Base-by-base conservation (phyloP, 345 rosid genomes). In the Angophora floribunda region DNA sequence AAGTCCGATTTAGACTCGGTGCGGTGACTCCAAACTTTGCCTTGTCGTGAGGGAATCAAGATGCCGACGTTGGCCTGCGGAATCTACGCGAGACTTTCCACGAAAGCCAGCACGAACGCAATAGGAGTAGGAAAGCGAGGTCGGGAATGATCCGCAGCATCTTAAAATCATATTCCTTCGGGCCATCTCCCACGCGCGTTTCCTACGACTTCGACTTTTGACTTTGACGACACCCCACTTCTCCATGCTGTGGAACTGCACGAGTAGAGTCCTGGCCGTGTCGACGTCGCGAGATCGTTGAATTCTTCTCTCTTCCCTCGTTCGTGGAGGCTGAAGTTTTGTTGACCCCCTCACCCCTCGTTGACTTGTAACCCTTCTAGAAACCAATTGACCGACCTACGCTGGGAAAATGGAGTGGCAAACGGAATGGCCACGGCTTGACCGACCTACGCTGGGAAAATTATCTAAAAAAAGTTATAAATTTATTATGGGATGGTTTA, bases 401-500 rank as follows among this genome's bases (percentile, higher is more conserved):
- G 7, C 0, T 0, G 7, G 15, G 67, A 55, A 55, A 55, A 28
- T 26, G 15, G 30, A 11, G 67, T 6, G 32, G 67, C 16, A 28
- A 28, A 61, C 16, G 67, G 32, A 28, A 6, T 63, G 75, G 75
- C 75, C 19, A 63, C 36, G 22, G 32, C 79, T 70, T 32, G 79
- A 16, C 79, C 24, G 44, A 67, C 79, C 10, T 8, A 5, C 4
- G 7, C 0, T 0, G 7, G 15, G 67, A 55, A 55, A 55, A 28
- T 28, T 61, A 30, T 61, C 3, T 1, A 2, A 28, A 12, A 12
- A 55, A 55, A 24, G 13, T 55, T 26, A 21, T 55, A 0, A 21
- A 22, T 7, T 1, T 2, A 55, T 55, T 2, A 0, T 55, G 28
- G 0, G 2, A 1, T 1, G 4, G 0, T 61, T 6, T 26, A 61